Evolutionary conservation across 108 stramenopile genomes (phyloP), one percentile per base, ranked within the genome.

Genomic region (Cyclostephanos tholiformis): DNA sequence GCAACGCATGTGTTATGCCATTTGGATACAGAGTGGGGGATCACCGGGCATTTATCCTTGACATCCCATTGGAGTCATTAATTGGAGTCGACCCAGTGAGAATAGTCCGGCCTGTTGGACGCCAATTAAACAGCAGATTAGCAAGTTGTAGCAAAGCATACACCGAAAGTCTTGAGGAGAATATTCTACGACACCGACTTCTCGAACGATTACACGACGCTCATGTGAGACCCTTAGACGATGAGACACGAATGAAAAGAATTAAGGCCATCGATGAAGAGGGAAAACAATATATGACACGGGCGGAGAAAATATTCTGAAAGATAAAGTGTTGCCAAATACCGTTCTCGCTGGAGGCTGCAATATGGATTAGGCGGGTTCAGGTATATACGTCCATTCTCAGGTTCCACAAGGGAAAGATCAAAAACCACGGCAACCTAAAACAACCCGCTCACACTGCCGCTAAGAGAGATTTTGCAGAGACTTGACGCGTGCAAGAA

Each of bases 1-100:
- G n/a, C n/a, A n/a, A n/a, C n/a, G n/a, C n/a, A n/a, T n/a, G n/a
- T n/a, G n/a, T 36, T 6, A 36, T 36, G 36, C 36, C 36, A 6
- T 36, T 51, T 17, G 50, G 50, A 4, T 51, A 29, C 39, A 22
- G 55, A 1, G 68, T 69, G 5, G 68, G 68, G 11, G 68, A 69
- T 30, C 68, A 69, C 22, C 11, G 56, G 0, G 6, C 56, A 10
- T 69, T 69, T 57, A 4, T 8, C 13, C 17, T 68, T 9, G 67
- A 3, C 6, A 51, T 51, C 19, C 20, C 17, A 9, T 9, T 20
- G 6, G 50, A 20, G 8, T 20, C 50, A 2, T 20, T 57, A 1
- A 22, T 69, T 8, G 68, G 68, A 13, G 10, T 12, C 19, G 8
- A 10, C 2, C 68, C 32, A 1, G 49, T 50, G 11, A 13, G 17